Conservation (phyloP, 495 filamentous ascomycete genomes). For the Aspergillus incahuasiensis region DNA sequence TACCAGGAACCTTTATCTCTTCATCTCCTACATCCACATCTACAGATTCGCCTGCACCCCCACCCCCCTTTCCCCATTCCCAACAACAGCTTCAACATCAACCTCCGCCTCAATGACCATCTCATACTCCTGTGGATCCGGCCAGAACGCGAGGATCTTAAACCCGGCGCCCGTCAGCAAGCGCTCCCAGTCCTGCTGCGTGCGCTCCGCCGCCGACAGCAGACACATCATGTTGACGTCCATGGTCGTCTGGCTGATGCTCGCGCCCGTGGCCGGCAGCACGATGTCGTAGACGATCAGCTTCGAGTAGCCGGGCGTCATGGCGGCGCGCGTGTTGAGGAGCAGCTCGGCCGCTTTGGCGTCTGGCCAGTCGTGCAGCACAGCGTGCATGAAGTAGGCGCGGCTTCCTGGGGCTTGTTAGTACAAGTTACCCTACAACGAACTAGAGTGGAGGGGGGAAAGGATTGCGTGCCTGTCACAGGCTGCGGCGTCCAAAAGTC, state of each 20-base stretch:
- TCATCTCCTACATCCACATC: no score
- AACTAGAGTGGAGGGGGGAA: neutral
- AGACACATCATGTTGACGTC: constrained; percentile 37
- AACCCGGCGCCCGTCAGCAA: constrained; percentile 39
- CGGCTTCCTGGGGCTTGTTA: constrained; percentile 19
- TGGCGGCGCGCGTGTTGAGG: constrained; percentile 7
- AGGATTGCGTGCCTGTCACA: neutral
- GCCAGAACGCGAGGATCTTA: constrained; percentile 38
- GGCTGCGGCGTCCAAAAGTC: neutral
- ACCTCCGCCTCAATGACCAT: constrained; percentile 28
- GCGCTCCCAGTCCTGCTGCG: constrained; percentile 34
- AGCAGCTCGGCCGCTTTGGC: constrained; percentile 25
- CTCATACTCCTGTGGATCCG: constrained; percentile 26
- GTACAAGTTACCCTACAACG: no score
- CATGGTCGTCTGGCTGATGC: constrained; percentile 25
- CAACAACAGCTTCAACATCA: no score
- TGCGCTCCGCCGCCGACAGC: constrained; percentile 33
- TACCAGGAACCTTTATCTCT: no score
- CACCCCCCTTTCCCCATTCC: no score
- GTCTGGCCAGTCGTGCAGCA: constrained; percentile 45
- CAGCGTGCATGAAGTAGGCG: constrained; percentile 43
- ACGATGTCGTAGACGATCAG: constrained; percentile 43
- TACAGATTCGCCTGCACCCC: no score
- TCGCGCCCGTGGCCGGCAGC: constrained; percentile 29
- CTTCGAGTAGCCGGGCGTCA: constrained; percentile 32